Conservation (phyloP, 2,329 filamentous ascomycete genomes). For the Penicillium occitanis region DNA sequence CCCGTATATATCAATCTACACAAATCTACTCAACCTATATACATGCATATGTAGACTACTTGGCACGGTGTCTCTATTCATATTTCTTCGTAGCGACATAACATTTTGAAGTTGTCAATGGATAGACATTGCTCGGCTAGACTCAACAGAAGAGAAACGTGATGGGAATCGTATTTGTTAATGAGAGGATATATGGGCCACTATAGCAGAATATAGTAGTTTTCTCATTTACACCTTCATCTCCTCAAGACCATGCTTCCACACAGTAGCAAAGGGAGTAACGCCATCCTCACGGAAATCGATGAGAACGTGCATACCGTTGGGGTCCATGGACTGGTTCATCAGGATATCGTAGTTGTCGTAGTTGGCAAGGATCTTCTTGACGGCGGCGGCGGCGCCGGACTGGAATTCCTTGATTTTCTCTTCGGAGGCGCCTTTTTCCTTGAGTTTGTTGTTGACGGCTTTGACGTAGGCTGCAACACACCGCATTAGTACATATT, state of each 20-base stretch:
- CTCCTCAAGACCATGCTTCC: slow-evolving; percentile 89
- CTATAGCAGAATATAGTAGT: not conserved
- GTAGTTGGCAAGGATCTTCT: slow-evolving; percentile 85
- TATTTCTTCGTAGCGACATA: slow-evolving; percentile 24
- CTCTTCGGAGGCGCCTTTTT: slow-evolving; percentile 61
- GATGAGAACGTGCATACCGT: slow-evolving; percentile 91
- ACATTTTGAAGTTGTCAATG: slow-evolving; percentile 12
- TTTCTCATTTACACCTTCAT: slow-evolving; percentile 75
- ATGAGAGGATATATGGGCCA: not conserved
- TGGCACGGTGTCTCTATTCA: slow-evolving; percentile 24
- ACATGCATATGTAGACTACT: not conserved
- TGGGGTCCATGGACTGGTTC: slow-evolving; percentile 87
- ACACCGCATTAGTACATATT: no score
- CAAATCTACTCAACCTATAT: not conserved
- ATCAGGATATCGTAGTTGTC: slow-evolving; percentile 96
- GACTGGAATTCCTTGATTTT: slow-evolving; percentile 77
- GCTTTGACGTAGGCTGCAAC: slow-evolving; percentile 81
- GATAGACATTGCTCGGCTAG: slow-evolving; percentile 10
- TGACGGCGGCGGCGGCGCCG: slow-evolving; percentile 71
- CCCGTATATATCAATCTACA: not conserved
- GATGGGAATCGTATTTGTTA: slow-evolving; percentile 4
- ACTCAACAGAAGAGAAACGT: not conserved
- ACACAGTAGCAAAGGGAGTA: slow-evolving; percentile 85
- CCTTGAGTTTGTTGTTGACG: slow-evolving; percentile 70
- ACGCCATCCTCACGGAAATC: slow-evolving; percentile 97